Percentiles rank a stretch among this genome's conserved stretches.
phyloP scores from a whole-genome alignment of 805 yeast species.

The Blastobotrys terrestris region DNA sequence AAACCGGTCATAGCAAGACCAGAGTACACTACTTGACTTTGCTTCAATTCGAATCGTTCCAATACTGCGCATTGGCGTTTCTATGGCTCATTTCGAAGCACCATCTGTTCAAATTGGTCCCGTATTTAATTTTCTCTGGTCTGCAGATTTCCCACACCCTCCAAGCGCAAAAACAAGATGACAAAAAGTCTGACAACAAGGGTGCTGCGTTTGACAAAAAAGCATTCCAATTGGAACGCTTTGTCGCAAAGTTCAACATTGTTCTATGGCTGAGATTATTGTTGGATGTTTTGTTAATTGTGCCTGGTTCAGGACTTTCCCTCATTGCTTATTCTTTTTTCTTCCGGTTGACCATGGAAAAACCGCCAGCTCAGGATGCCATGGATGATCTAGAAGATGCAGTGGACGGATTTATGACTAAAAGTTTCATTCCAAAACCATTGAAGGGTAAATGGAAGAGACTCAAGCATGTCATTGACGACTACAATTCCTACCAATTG shows the following conservation, averaged over 20 bases:
- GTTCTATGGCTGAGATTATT: conserved; percentile 32
- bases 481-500: conserved; percentile 13
- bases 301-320: conserved; percentile 55
- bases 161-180: conserved; percentile 9
- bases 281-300: conserved; percentile 47
- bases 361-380: conserved; percentile 58
- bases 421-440: conserved; percentile 43
- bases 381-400: conserved; percentile 56
- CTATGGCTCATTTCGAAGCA: conserved; percentile 54
- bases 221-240: conserved; percentile 7
- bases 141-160: conserved; percentile 69
- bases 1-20: conserved; percentile 32
- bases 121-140: conserved; percentile 64
- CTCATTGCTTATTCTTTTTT: conserved; percentile 47
- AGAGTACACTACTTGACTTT: conserved; percentile 56
- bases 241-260: conserved; percentile 14
- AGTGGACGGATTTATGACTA: conserved; percentile 46
- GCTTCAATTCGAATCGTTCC: conserved; percentile 71
- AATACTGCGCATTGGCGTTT: conserved; percentile 50
- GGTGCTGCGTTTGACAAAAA: conserved; percentile 6
- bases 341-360: conserved; percentile 67
- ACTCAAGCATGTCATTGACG: conserved; percentile 31
- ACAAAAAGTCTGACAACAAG: conserved; percentile 3
- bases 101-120: conserved; percentile 55
- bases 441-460: conserved; percentile 44